Percentiles rank a stretch among this genome's conserved stretches.
Evolutionary conservation across 2,329 filamentous ascomycete species (phyloP).

Genomic region (Pezicula carpinea): DNA sequence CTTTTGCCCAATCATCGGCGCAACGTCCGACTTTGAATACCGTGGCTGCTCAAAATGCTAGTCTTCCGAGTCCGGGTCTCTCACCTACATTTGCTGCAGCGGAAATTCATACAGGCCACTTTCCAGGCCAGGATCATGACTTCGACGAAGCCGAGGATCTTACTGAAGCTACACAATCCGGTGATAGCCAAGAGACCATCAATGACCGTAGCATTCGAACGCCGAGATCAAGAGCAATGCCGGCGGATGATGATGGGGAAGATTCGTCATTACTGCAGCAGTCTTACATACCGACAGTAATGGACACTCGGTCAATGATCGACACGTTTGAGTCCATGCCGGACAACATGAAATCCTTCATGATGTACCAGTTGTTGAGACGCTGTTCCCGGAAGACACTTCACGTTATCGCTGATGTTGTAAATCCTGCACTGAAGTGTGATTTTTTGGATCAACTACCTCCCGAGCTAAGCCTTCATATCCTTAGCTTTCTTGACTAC

Average conservation of each 20-base stretch:
- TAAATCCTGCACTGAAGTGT: constrained; percentile 91
- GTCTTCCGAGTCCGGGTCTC: constrained; percentile 87
- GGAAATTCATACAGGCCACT: constrained; percentile 32
- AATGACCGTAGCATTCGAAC: constrained; percentile 14
- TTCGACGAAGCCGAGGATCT: constrained; percentile 30
- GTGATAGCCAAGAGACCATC: constrained; percentile 21
- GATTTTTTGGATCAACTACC: constrained; percentile 86
- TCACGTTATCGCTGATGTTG: constrained; percentile 81
- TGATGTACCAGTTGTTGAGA: constrained; percentile 93
- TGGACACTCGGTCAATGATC: constrained; percentile 82
- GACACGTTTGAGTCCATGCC: constrained; percentile 90
- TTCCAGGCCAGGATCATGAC: constrained; percentile 39
- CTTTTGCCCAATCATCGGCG: constrained; percentile 41
- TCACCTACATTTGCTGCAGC: constrained; percentile 83
- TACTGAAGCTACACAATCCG: constrained; percentile 29
- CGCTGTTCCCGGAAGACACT: constrained; percentile 84
- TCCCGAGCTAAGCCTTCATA: constrained; percentile 79
- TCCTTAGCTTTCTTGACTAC: constrained; percentile 81
- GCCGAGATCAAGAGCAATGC: constrained; percentile 36
- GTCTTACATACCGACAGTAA: constrained; percentile 38
- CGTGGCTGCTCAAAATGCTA: constrained; percentile 77
- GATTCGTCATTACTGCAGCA: constrained; percentile 23
- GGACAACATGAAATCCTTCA: constrained; percentile 85
- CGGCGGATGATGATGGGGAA: constrained; percentile 19
- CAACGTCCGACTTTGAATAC: constrained; percentile 58